These are phyloP conservation scores for Colletotrichum cuscutae DNA, from an alignment of 2,329 filamentous ascomycete genomes.

Conservation along the genomic window DNA sequence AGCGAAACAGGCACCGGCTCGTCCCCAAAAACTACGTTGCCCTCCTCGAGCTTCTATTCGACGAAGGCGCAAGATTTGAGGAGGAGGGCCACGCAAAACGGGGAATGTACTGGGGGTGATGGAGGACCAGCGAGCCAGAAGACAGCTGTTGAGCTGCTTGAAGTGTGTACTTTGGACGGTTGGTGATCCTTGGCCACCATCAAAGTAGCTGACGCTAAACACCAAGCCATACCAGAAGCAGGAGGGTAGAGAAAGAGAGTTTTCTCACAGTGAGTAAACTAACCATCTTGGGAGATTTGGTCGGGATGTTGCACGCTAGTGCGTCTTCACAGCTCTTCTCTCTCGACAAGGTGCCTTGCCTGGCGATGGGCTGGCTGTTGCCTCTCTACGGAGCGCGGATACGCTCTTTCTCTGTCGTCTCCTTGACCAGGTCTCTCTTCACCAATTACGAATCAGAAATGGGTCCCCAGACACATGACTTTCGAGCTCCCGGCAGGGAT, in stretches of 20 bases:
- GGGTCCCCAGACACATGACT: conserved; percentile 20
- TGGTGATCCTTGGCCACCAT: conserved; percentile 8
- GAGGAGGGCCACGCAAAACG: not conserved
- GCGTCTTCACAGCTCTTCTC: not conserved
- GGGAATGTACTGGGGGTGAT: not conserved
- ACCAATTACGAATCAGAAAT: conserved; percentile 13
- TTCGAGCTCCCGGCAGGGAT: conserved; percentile 14
- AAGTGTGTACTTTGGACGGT: not conserved
- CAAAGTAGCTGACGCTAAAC: not conserved
- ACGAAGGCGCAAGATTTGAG: not conserved
- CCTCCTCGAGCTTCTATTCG: conserved; percentile 2
- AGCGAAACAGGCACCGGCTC: conserved; percentile 16
- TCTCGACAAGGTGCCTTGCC: not conserved
- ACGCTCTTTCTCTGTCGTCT: not conserved
- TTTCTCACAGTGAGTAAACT: conserved; percentile 15
- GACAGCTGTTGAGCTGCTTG: not conserved
- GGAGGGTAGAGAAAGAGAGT: conserved; percentile 20
- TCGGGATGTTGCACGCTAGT: not conserved
- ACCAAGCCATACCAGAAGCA: not conserved
- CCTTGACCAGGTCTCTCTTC: not conserved
- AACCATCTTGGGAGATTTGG: conserved; percentile 10
- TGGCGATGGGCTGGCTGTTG: conserved; percentile 5
- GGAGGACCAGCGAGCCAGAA: conserved; percentile 2
- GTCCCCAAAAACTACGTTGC: not conserved
- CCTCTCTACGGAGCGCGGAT: not conserved